phyloP scores from a whole-genome alignment of 257 asterid species.

The Verbena officinalis region DNA sequence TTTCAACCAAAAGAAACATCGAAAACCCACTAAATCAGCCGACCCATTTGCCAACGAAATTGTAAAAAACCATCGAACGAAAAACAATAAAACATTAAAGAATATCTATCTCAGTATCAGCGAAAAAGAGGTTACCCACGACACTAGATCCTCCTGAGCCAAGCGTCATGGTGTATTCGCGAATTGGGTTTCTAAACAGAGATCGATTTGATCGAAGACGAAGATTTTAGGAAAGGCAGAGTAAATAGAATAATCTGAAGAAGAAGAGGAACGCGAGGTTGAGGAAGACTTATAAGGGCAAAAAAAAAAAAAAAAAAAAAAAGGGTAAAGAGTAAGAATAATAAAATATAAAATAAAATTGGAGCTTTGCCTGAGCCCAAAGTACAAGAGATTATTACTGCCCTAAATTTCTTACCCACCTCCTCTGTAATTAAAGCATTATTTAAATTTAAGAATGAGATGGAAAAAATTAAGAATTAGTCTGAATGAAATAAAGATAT shows the following conservation, averaged over 20 bases:
- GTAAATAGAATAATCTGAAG: constrained; percentile 22
- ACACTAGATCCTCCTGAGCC: constrained; percentile 89
- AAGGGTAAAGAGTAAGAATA: not conserved
- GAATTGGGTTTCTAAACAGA: constrained; percentile 26
- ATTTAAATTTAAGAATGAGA: too few relatives aligned
- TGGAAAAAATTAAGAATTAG: too few relatives aligned
- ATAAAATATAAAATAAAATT: constrained; percentile 19
- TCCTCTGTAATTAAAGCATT: too few relatives aligned
- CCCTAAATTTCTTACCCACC: too few relatives aligned
- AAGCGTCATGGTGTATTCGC: constrained; percentile 51
- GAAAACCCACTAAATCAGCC: constrained; percentile 9
- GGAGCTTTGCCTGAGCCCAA: not conserved
- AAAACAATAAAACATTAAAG: not conserved
- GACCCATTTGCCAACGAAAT: constrained; percentile 15
- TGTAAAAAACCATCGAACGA: constrained; percentile 9
- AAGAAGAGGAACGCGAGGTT: constrained; percentile 28
- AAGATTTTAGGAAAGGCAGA: constrained; percentile 12
- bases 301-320: not conserved
- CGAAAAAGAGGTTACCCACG: constrained; percentile 53
- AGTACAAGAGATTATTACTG: too few relatives aligned
- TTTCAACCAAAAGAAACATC: not conserved
- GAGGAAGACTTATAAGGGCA: constrained; percentile 23
- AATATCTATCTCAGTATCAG: not conserved
- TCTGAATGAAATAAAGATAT: too few relatives aligned
- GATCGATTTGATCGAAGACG: constrained; percentile 42